Evolutionary conservation across 129 eudicot species (phyloP).

Genomic region (Smallanthus sonchifolius): DNA sequence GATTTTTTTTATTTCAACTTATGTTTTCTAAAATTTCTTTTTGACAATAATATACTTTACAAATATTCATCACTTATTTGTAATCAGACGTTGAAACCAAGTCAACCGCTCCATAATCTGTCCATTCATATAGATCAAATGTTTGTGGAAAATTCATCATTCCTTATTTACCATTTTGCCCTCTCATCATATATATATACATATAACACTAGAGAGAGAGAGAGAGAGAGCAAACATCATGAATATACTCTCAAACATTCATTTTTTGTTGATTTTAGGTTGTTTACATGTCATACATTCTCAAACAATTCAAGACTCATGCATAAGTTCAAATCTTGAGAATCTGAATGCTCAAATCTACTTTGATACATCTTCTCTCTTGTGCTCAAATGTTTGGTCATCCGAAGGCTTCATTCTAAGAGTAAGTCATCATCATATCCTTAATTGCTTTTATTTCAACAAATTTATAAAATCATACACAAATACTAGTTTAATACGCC

Average conservation of each 20-base stretch:
- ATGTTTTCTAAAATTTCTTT: not conserved
- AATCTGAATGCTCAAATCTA: conserved; percentile 24
- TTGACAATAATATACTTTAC: not conserved
- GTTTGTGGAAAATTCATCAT: conserved; percentile 31
- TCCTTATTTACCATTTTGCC: conserved; percentile 24
- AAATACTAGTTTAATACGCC: too few species aligned
- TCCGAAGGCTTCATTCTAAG: conserved; percentile 60
- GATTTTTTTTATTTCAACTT: too few species aligned
- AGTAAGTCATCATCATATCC: conserved; percentile 40
- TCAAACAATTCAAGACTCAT: conserved; percentile 58
- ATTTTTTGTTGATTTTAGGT: conserved; percentile 17
- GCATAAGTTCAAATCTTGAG: conserved; percentile 37
- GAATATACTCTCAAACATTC: conserved; percentile 23
- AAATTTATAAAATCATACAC: not conserved
- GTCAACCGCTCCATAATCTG: conserved; percentile 23
- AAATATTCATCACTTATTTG: not conserved
- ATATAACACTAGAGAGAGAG: conserved; percentile 10
- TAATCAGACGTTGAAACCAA: not conserved
- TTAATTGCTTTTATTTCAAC: not conserved
- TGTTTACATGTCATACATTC: conserved; percentile 36
- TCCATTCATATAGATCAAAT: not conserved
- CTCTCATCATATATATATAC: conserved; percentile 13
- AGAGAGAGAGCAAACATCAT: conserved; percentile 19
- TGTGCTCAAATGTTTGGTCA: conserved; percentile 61
- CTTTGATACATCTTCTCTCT: conserved; percentile 59